Conservation (phyloP, 192 early-diverging fungal species). For the Gonapodya prolifera region DNA sequence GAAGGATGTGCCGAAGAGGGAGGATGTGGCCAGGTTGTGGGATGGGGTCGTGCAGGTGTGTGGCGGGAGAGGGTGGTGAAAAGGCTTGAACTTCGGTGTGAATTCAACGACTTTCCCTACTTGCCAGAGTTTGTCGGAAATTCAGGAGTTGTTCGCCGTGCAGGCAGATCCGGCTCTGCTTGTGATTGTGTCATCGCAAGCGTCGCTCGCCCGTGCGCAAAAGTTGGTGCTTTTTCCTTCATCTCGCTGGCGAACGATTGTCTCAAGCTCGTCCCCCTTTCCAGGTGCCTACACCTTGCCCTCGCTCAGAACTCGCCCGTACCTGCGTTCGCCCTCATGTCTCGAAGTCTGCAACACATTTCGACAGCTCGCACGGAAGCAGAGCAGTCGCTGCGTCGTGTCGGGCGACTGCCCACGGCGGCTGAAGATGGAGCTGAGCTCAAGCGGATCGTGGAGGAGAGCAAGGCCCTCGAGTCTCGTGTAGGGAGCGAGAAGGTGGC, state of each 20-base stretch:
- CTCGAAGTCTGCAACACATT: conserved; percentile 35
- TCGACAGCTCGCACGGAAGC: conserved; percentile 33
- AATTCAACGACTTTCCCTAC: conserved; percentile 1
- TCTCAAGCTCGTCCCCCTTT: not conserved
- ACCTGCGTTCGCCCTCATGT: conserved; percentile 46
- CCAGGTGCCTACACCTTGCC: conserved; percentile 37
- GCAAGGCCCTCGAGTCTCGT: not conserved
- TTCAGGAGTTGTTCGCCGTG: conserved; percentile 38
- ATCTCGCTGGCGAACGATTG: not conserved
- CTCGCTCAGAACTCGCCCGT: conserved; percentile 21
- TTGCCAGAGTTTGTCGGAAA: conserved; percentile 36
- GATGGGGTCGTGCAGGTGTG: conserved; percentile 47
- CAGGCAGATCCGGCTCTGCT: conserved; percentile 28
- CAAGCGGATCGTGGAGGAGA: not conserved
- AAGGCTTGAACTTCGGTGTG: not conserved
- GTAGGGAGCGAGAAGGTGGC: not conserved
- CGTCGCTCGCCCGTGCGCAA: conserved; percentile 39
- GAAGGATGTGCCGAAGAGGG: conserved; percentile 28
- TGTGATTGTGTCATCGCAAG: conserved; percentile 29
- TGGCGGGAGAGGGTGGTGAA: not conserved
- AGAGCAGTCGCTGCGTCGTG: conserved; percentile 15
- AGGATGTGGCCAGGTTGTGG: conserved; percentile 52
- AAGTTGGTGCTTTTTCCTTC: conserved; percentile 16
- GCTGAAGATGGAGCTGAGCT: not conserved
- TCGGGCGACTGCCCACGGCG: conserved; percentile 2